Conservation (phyloP, 2,329 filamentous ascomycete species). For the Coniochaeta hoffmannii region DNA sequence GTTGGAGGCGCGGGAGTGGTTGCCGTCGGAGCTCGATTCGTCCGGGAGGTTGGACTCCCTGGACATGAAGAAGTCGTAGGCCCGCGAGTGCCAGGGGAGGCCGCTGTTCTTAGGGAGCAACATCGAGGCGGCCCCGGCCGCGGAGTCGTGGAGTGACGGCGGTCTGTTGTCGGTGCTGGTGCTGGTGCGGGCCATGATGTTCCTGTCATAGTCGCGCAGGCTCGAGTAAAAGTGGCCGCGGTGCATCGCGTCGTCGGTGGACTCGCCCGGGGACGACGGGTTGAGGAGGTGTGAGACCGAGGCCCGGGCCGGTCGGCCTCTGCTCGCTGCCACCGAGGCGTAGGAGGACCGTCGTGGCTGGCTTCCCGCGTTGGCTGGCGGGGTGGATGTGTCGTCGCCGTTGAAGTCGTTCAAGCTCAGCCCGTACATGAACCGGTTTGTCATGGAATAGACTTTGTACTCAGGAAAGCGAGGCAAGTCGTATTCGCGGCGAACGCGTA, state of each 20-base stretch:
- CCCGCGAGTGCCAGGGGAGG: slow-evolving; percentile 42
- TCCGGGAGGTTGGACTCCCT: slow-evolving; percentile 12
- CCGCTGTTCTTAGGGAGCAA: slow-evolving; percentile 20
- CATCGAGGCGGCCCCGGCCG: neutral
- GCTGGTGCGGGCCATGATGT: neutral
- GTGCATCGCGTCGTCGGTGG: neutral
- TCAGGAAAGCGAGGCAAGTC: neutral
- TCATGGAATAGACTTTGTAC: neutral
- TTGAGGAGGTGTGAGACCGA: slow-evolving; percentile 50
- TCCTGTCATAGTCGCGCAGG: neutral
- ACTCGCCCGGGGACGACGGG: slow-evolving; percentile 24
- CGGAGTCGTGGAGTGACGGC: neutral
- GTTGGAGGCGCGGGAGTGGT: slow-evolving; percentile 22
- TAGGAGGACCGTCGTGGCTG: neutral
- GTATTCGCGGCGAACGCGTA: too few species aligned
- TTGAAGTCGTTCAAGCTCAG: neutral
- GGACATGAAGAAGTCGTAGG: slow-evolving; percentile 42
- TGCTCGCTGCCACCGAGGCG: neutral
- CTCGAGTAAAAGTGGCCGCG: neutral
- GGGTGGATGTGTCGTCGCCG: neutral
- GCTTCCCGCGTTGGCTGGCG: neutral
- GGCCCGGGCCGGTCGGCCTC: slow-evolving; percentile 15
- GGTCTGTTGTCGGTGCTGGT: neutral
- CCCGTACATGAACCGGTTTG: neutral
- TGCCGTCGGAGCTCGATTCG: slow-evolving; percentile 12